These are phyloP conservation scores for Backusella parvicylindrica DNA, from an alignment of 192 early-diverging fungal genomes.

Conservation along the genomic window DNA sequence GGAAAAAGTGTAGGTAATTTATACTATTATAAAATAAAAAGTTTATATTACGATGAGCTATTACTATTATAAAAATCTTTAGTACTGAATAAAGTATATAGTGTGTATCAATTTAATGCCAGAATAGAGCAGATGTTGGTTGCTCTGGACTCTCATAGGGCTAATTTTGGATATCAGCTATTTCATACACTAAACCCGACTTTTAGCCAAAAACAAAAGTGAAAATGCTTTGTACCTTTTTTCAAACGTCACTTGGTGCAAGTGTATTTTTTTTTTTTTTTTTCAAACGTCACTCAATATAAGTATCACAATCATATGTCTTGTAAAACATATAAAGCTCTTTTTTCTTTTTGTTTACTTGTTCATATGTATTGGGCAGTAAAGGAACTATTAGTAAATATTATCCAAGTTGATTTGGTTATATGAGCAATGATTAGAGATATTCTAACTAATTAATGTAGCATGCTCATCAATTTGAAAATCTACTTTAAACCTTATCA, in stretches of 20 bases:
- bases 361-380: too few species aligned
- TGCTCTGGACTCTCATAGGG: neutral
- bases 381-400: too few species aligned
- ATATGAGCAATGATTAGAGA: too few species aligned
- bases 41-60: neutral
- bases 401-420: too few species aligned
- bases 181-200: neutral
- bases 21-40: neutral
- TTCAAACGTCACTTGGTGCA: too few species aligned
- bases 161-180: neutral
- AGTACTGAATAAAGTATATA: neutral
- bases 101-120: neutral
- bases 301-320: too few species aligned
- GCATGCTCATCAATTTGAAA: neutral
- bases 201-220: neutral
- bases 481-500: neutral
- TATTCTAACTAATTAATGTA: neutral
- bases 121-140: neutral
- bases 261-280: too few species aligned
- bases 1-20: neutral
- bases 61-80: neutral
- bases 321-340: too few species aligned
- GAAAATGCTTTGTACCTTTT: neutral
- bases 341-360: too few species aligned
- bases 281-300: too few species aligned